A percentile compares a stretch with the other conserved stretches of the same genome.
Conservation (phyloP, 345 rosid species). For the Aegle marmelos region DNA sequence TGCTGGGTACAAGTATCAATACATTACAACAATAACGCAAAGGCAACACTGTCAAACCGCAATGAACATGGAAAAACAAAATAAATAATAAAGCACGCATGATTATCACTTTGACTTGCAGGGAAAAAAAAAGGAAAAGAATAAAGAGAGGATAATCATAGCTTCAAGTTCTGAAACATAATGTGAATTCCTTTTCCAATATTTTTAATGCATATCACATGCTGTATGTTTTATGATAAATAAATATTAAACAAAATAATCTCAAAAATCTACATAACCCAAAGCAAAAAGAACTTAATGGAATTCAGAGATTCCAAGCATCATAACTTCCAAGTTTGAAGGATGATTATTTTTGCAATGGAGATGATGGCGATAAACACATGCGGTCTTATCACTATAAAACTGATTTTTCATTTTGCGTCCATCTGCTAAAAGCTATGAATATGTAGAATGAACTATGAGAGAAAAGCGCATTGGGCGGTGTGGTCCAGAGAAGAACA, state of each 20-base stretch:
- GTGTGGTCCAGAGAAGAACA: not conserved
- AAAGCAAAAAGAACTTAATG: not conserved
- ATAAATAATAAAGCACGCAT: not conserved
- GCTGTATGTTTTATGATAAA: not conserved
- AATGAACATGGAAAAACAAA: not conserved
- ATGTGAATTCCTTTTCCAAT: not conserved
- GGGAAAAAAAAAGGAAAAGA: not conserved
- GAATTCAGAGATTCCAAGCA: not conserved
- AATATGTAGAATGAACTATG: not conserved
- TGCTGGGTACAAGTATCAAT: not conserved
- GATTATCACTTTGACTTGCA: not conserved
- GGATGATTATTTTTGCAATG: not conserved
- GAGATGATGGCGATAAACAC: not conserved
- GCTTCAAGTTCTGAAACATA: not conserved
- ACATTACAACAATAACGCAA: not conserved
- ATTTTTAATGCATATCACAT: not conserved
- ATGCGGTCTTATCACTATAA: not conserved
- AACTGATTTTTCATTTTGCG: not conserved
- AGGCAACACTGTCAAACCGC: constrained; percentile 6
- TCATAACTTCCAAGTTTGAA: not conserved
- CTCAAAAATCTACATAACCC: not conserved
- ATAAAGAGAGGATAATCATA: not conserved
- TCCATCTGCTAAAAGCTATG: not conserved
- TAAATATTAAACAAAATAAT: not conserved
- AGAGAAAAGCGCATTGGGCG: not conserved